Evolutionary conservation across 139 green algal genomes (phyloP).

Genomic region (Micractinium sp.): DNA sequence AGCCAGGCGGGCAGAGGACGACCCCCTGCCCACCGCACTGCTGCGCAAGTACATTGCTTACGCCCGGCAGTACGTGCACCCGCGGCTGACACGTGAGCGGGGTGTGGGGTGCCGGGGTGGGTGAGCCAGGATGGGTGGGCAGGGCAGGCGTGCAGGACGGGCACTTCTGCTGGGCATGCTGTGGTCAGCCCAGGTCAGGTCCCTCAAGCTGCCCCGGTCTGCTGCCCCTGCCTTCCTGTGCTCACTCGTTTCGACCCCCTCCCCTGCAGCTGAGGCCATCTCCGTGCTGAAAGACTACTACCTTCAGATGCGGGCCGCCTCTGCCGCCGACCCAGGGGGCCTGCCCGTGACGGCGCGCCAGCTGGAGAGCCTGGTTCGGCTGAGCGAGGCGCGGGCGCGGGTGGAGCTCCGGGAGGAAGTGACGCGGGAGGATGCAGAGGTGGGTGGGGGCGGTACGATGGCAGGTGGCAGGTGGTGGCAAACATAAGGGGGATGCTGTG

Average conservation of each 20-base stretch:
- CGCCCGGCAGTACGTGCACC: slow-evolving; percentile 80
- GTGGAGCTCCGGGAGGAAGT: slow-evolving; percentile 83
- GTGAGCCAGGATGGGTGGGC: background rate
- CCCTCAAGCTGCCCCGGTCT: background rate
- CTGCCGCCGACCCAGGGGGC: slow-evolving; percentile 17
- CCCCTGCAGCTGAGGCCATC: slow-evolving; percentile 17
- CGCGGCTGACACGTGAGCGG: slow-evolving; percentile 70
- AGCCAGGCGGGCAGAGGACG: slow-evolving; percentile 31
- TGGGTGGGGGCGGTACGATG: background rate
- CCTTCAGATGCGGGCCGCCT: slow-evolving; percentile 36
- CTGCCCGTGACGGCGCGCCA: slow-evolving; percentile 71
- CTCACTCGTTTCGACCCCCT: background rate
- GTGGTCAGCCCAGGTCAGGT: background rate
- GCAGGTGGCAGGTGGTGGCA: background rate
- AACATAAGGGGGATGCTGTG: too few relatives aligned
- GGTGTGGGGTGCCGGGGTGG: background rate
- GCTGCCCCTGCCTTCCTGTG: background rate
- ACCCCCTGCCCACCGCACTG: slow-evolving; percentile 56
- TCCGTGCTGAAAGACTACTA: slow-evolving; percentile 47
- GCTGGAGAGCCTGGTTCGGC: slow-evolving; percentile 91
- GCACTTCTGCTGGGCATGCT: background rate
- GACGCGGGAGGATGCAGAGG: slow-evolving; percentile 76
- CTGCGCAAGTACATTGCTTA: slow-evolving; percentile 95
- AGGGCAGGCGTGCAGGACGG: background rate
- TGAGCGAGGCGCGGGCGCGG: slow-evolving; percentile 88